Evolutionary conservation across 140 eudicot genomes (phyloP).

Genomic region (Ambrosia hybrid): DNA sequence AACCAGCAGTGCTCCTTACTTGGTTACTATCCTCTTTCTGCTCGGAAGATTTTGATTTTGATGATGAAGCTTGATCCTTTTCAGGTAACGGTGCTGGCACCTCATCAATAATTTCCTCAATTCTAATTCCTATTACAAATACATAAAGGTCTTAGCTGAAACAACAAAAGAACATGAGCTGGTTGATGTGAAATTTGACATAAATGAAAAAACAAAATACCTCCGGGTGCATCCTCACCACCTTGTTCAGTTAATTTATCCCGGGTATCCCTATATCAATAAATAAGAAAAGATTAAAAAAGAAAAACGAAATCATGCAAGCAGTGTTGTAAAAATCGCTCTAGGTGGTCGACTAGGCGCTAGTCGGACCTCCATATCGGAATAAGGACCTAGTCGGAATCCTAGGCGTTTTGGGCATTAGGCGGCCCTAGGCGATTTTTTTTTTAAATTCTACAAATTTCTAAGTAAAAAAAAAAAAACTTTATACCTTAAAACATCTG

Average conservation of each 20-base stretch:
- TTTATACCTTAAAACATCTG: constrained; percentile 75
- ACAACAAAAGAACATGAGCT: not conserved
- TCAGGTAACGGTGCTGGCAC: constrained; percentile 35
- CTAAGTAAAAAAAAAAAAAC: not conserved
- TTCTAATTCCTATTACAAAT: constrained; percentile 54
- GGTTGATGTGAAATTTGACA: not conserved
- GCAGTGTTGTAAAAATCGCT: not conserved
- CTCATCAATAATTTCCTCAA: constrained; percentile 90
- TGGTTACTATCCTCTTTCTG: constrained; percentile 36
- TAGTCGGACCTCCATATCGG: too few relatives aligned
- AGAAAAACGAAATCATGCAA: not conserved
- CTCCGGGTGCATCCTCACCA: constrained; percentile 43
- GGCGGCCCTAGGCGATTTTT: too few relatives aligned
- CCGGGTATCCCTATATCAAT: constrained; percentile 52
- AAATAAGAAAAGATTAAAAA: constrained; percentile 5
- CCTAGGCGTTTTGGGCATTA: too few relatives aligned
- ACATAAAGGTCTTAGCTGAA: constrained; percentile 17
- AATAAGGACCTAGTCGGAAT: too few relatives aligned
- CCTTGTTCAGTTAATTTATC: constrained; percentile 52
- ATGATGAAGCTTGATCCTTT: constrained; percentile 37
- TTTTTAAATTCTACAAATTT: too few relatives aligned
- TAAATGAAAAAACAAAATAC: constrained; percentile 30
- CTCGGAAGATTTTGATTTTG: constrained; percentile 26
- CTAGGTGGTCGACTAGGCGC: too few relatives aligned
- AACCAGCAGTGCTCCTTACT: constrained; percentile 24